A percentile compares a stretch with the other conserved stretches of the same genome.
phyloP scores from a whole-genome alignment of 2,329 filamentous ascomycete species.

The Basipetospora chlamydospora region DNA sequence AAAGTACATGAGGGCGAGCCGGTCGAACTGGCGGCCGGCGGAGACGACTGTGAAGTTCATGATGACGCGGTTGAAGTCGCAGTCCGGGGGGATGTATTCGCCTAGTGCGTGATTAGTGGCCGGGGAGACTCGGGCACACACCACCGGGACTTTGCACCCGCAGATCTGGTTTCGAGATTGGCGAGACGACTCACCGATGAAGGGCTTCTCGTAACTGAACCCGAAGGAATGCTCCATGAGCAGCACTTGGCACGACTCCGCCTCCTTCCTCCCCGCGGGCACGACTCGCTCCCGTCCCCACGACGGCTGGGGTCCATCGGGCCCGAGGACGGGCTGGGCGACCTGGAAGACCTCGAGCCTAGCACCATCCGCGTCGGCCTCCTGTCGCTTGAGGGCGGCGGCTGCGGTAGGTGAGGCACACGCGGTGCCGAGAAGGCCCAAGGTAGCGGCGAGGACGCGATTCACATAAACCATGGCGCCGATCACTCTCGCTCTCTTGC shows the following conservation, averaged over 20 bases:
- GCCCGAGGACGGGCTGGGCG: constrained; percentile 47
- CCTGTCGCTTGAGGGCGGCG: background rate
- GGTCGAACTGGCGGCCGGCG: constrained; percentile 59
- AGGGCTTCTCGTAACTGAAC: constrained; percentile 59
- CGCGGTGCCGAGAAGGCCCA: background rate
- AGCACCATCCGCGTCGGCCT: background rate
- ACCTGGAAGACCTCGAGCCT: constrained; percentile 52
- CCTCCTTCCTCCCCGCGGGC: background rate
- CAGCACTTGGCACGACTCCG: constrained; percentile 30
- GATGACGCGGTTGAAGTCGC: constrained; percentile 57
- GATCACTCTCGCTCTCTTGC: too few species aligned
- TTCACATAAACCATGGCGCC: too few species aligned
- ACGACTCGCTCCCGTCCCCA: constrained; percentile 9
- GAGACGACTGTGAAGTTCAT: constrained; percentile 62
- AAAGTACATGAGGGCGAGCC: constrained; percentile 61
- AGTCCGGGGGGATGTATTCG: constrained; percentile 50
- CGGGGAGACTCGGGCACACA: too few species aligned
- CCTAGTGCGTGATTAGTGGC: constrained; percentile 28
- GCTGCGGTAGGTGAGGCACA: background rate
- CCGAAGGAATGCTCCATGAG: constrained; percentile 60
- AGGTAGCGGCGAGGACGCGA: too few species aligned
- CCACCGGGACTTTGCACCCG: too few species aligned
- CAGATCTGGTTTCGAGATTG: background rate
- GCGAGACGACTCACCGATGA: constrained; percentile 40
- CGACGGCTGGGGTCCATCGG: constrained; percentile 18